phyloP scores from a whole-genome alignment of 2,329 filamentous ascomycete species.

The Gremmenia infestans region DNA sequence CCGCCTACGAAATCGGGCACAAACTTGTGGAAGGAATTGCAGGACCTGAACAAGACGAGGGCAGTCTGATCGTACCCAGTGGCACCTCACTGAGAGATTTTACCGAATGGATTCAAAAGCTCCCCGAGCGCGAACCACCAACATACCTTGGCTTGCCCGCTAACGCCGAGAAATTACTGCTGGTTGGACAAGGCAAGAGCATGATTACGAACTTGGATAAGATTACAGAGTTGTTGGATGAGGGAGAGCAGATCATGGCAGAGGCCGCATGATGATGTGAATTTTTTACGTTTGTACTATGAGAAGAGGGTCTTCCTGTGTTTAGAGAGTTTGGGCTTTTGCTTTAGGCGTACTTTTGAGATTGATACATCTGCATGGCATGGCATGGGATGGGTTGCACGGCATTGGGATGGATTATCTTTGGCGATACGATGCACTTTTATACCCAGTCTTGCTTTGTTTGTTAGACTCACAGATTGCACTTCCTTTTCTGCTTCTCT shows the following conservation, averaged over 20 bases:
- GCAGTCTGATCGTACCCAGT: constrained; percentile 67
- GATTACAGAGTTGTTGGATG: constrained; percentile 84
- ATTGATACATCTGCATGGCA: constrained; percentile 8
- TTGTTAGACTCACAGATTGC: constrained; percentile 19
- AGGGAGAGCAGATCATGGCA: constrained; percentile 84
- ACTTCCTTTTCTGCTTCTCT: constrained; percentile 2
- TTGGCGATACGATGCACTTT: constrained; percentile 7
- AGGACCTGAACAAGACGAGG: constrained; percentile 37
- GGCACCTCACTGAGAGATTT: constrained; percentile 84
- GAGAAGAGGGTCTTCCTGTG: constrained; percentile 12
- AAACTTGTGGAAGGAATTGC: constrained; percentile 67
- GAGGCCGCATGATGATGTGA: constrained; percentile 40
- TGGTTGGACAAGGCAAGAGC: constrained; percentile 80
- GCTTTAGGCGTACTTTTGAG: constrained; percentile 4
- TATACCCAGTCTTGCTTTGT: constrained; percentile 22
- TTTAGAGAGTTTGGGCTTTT: constrained; percentile 13
- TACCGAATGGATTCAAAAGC: constrained; percentile 80
- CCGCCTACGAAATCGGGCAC: constrained; percentile 89
- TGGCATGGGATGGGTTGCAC: background rate
- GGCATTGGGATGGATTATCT: constrained; percentile 5
- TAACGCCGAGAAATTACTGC: constrained; percentile 91
- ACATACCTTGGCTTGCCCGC: constrained; percentile 90
- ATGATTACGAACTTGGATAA: constrained; percentile 80
- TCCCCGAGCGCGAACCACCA: constrained; percentile 93
- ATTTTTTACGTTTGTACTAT: constrained; percentile 9